Percentiles rank a stretch among this genome's conserved stretches.
Conservation (phyloP, 1,139 yeast species). For the Sporopachydermia cereana region DNA sequence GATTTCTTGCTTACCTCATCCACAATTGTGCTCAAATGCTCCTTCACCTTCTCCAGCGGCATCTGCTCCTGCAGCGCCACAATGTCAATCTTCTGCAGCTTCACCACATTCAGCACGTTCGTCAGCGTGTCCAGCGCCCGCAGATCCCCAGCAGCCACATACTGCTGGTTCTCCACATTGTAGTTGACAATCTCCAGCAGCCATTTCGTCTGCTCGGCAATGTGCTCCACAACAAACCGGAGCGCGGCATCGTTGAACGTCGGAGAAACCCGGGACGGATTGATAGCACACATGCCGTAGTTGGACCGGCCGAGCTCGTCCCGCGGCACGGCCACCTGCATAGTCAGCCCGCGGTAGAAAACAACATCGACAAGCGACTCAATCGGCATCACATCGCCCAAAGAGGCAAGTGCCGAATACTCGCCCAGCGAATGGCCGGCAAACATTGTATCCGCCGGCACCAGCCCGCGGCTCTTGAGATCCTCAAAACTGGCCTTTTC, state of each 20-base stretch:
- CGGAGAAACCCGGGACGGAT: constrained; percentile 84
- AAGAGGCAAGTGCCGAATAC: constrained; percentile 91
- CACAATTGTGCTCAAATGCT: constrained; percentile 78
- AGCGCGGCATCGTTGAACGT: constrained; percentile 90
- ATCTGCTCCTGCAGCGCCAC: constrained; percentile 73
- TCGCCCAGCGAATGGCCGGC: constrained; percentile 99
- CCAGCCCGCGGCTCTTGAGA: constrained; percentile 89
- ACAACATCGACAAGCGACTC: constrained; percentile 97
- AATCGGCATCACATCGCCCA: constrained; percentile 98
- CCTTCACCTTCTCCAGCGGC: constrained; percentile 79
- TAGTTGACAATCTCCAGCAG: constrained; percentile 94
- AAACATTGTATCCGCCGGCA: constrained; percentile 85
- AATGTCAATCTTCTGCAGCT: constrained; percentile 87
- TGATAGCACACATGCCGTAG: constrained; percentile 98
- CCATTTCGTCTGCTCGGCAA: constrained; percentile 77
- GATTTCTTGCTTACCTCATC: constrained; percentile 76
- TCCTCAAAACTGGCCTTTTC: constrained; percentile 99
- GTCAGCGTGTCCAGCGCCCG: constrained; percentile 89
- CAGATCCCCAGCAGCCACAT: constrained; percentile 96
- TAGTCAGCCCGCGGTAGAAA: constrained; percentile 99
- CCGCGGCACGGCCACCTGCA: constrained; percentile 99
- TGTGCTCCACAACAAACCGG: constrained; percentile 88
- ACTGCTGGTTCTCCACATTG: constrained; percentile 96
- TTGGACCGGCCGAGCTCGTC: constrained; percentile 91
- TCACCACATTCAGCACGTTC: constrained; percentile 85